phyloP scores from a whole-genome alignment of 2,329 filamentous ascomycete genomes.

The Alternaria brassicae region DNA sequence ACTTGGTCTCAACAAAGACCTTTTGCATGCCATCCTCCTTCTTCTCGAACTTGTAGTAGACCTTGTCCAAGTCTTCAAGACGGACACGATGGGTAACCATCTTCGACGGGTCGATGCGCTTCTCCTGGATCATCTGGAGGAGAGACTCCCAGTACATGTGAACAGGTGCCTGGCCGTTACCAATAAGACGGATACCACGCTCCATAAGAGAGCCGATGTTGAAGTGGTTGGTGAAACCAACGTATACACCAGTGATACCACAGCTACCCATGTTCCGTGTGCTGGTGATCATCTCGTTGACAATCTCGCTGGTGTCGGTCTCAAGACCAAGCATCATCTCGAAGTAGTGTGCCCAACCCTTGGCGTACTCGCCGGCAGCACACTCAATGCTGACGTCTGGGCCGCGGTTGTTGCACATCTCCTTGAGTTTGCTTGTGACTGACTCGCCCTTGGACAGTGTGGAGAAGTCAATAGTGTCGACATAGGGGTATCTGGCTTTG shows the following conservation, averaged over 20 bases:
- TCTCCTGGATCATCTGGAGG: constrained; percentile 70
- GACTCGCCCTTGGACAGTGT: constrained; percentile 67
- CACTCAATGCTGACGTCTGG: constrained; percentile 78
- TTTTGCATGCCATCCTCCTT: constrained; percentile 79
- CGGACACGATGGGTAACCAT: constrained; percentile 81
- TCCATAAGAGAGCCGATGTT: constrained; percentile 87
- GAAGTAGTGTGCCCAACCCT: constrained; percentile 67
- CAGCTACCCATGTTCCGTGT: constrained; percentile 75
- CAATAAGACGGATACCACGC: constrained; percentile 79
- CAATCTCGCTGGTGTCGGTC: constrained; percentile 81
- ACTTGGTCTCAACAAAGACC: constrained; percentile 70
- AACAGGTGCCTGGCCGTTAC: constrained; percentile 74
- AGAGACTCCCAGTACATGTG: constrained; percentile 85
- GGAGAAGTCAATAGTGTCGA: constrained; percentile 74
- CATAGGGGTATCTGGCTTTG: constrained; percentile 67
- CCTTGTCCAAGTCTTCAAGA: constrained; percentile 58
- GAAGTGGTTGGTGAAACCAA: constrained; percentile 77
- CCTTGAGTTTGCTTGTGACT: constrained; percentile 75
- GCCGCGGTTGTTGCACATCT: constrained; percentile 71
- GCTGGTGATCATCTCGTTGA: constrained; percentile 81
- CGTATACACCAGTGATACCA: constrained; percentile 77
- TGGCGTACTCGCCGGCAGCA: constrained; percentile 68
- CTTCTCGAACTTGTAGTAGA: constrained; percentile 72
- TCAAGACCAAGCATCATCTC: constrained; percentile 71
- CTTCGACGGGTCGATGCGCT: constrained; percentile 74